A percentile compares a stretch with the other conserved stretches of the same genome.
phyloP scores from a whole-genome alignment of 1,284 basidiomycete species.

The Pseudomicrostroma phylloplanum region DNA sequence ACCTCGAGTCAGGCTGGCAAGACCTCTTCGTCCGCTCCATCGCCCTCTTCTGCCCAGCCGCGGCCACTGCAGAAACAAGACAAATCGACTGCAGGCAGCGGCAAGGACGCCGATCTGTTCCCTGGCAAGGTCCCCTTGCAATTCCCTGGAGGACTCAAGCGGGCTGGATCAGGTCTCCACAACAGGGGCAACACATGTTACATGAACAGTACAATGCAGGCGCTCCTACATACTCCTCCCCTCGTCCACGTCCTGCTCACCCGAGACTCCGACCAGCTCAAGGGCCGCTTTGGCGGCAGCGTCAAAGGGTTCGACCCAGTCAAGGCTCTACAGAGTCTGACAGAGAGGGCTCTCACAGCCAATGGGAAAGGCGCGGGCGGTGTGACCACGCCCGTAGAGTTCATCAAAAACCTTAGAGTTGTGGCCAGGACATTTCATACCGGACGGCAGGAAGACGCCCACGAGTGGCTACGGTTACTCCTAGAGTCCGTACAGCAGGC shows the following conservation, averaged over 20 bases:
- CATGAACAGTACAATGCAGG: constrained; percentile 89
- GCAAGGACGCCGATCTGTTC: constrained; percentile 20
- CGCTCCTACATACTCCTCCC: constrained; percentile 86
- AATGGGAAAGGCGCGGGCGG: background rate
- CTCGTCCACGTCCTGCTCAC: constrained; percentile 65
- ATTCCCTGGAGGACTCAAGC: constrained; percentile 26
- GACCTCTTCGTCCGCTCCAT: constrained; percentile 7
- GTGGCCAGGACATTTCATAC: constrained; percentile 85
- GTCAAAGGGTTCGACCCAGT: constrained; percentile 44
- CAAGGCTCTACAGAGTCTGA: constrained; percentile 58
- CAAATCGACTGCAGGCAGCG: background rate
- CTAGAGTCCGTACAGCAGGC: constrained; percentile 85
- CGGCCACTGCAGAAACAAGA: constrained; percentile 10
- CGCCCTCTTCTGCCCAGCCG: background rate
- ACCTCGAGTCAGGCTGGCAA: too few relatives aligned
- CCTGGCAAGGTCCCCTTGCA: constrained; percentile 27
- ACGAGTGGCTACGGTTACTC: constrained; percentile 93
- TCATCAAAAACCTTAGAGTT: constrained; percentile 53
- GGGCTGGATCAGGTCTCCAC: constrained; percentile 59
- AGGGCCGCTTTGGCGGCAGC: constrained; percentile 50
- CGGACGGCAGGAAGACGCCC: constrained; percentile 94
- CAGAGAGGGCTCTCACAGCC: constrained; percentile 52
- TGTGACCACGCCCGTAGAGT: constrained; percentile 27
- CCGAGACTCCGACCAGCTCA: constrained; percentile 57
- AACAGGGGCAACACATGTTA: constrained; percentile 98